These are phyloP conservation scores for Sequoia sempervirens DNA, from an alignment of 75 land plant genomes.

Conservation along the genomic window DNA sequence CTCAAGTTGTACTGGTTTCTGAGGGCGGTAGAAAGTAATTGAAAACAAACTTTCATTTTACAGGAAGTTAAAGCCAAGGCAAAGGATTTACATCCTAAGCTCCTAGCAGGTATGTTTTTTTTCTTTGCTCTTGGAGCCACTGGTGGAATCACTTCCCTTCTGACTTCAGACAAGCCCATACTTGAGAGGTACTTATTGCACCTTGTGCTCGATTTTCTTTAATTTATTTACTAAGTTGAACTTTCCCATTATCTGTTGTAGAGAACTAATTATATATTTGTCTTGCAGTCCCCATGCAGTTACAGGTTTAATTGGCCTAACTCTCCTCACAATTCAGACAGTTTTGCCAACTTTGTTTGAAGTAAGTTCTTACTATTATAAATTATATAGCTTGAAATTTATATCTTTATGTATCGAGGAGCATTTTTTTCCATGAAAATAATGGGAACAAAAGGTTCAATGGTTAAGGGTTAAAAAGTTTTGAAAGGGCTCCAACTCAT, in stretches of 20 bases:
- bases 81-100: slow-evolving; percentile 90
- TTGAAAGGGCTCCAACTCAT: too few species aligned
- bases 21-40: background rate
- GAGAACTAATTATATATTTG: background rate
- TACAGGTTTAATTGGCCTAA: slow-evolving; percentile 67
- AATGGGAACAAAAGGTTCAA: background rate
- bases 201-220: background rate
- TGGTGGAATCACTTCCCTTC: slow-evolving; percentile 77
- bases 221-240: background rate
- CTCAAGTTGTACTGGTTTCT: background rate
- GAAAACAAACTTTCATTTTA: background rate
- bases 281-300: slow-evolving; percentile 85
- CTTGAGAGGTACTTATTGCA: slow-evolving; percentile 59
- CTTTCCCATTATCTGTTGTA: background rate
- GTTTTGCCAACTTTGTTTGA: slow-evolving; percentile 60
- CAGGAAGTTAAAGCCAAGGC: slow-evolving; percentile 84
- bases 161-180: slow-evolving; percentile 78
- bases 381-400: background rate
- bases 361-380: slow-evolving; percentile 27
- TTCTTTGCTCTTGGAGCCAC: slow-evolving; percentile 94
- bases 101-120: slow-evolving; percentile 89
- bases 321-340: slow-evolving; percentile 68
- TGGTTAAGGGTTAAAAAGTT: too few species aligned
- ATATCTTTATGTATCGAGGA: background rate
- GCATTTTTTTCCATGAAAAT: background rate